phyloP scores from a whole-genome alignment of 2,329 filamentous ascomycete species.

The Epichloe scottii region DNA sequence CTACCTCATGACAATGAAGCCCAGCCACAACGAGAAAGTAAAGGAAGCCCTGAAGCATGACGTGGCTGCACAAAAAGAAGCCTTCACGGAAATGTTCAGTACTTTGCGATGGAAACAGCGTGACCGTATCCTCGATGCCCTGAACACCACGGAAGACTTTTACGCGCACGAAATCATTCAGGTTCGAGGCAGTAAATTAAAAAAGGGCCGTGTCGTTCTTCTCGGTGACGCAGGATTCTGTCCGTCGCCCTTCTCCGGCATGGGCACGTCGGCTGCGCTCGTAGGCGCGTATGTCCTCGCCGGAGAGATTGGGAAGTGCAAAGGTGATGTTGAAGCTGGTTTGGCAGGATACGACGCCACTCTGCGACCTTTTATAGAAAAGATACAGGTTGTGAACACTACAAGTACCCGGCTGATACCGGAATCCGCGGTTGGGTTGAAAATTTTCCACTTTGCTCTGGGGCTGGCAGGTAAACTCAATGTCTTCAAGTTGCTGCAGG shows the following conservation, averaged over 20 bases:
- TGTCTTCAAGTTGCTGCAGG: background rate
- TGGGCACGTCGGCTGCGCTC: slow-evolving; percentile 34
- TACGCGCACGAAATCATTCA: slow-evolving; percentile 31
- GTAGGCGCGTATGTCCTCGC: slow-evolving; percentile 37
- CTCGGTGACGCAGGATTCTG: slow-evolving; percentile 37
- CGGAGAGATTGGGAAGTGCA: slow-evolving; percentile 25
- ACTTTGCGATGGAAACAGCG: slow-evolving; percentile 31
- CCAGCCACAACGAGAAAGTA: slow-evolving; percentile 12
- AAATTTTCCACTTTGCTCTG: background rate
- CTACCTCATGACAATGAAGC: slow-evolving; percentile 15
- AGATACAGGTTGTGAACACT: background rate
- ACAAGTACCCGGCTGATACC: background rate
- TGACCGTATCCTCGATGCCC: slow-evolving; percentile 20
- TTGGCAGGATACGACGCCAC: slow-evolving; percentile 26
- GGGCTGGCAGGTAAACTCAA: background rate
- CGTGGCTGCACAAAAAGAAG: slow-evolving; percentile 17
- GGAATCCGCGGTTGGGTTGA: background rate
- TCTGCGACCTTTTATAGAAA: slow-evolving; percentile 25
- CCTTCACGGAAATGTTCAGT: slow-evolving; percentile 24
- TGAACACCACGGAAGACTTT: slow-evolving; percentile 27
- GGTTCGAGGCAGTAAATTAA: slow-evolving; percentile 27
- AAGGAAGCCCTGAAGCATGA: slow-evolving; percentile 11
- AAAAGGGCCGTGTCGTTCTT: slow-evolving; percentile 29
- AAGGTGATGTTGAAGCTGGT: slow-evolving; percentile 16
- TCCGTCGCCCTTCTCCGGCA: slow-evolving; percentile 28